Conservation (phyloP, 805 yeast species). For the Metschnikowia matae region DNA sequence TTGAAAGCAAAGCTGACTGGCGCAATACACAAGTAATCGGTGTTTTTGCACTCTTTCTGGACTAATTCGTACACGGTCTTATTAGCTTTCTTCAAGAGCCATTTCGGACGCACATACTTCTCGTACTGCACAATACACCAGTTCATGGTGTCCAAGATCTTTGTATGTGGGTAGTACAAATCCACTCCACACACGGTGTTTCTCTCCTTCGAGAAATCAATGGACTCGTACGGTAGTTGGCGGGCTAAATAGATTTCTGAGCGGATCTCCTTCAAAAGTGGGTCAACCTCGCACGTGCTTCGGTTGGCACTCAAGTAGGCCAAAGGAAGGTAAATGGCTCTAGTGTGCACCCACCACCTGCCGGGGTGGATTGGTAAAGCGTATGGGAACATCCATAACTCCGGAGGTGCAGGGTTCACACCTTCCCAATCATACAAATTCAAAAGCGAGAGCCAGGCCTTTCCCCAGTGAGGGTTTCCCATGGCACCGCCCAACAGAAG, state of each 20-base stretch:
- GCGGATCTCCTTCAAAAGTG: conserved; percentile 63
- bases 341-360: conserved; percentile 98
- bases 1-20: conserved; percentile 90
- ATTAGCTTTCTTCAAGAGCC: conserved; percentile 55
- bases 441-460: conserved; percentile 78
- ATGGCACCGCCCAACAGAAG: conserved; percentile 82
- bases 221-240: conserved; percentile 53
- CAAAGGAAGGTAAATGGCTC: conserved; percentile 84
- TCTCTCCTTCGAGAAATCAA: conserved; percentile 68
- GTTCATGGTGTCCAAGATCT: conserved; percentile 59
- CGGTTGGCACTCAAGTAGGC: conserved; percentile 69
- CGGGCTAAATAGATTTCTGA: conserved; percentile 61
- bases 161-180: conserved; percentile 88
- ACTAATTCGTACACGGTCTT: conserved; percentile 57
- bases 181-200: conserved; percentile 90
- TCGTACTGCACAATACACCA: conserved; percentile 60
- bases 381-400: conserved; percentile 85
- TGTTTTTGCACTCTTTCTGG: conserved; percentile 69
- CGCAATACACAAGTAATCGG: conserved; percentile 81
- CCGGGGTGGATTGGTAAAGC: conserved; percentile 84
- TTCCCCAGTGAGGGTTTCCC: conserved; percentile 96
- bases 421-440: conserved; percentile 93
- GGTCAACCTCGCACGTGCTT: conserved; percentile 55
- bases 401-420: conserved; percentile 97
- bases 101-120: conserved; percentile 66